Evolutionary conservation across 108 stramenopile species (phyloP).

Genomic region (Nannochloropsis gaditana): DNA sequence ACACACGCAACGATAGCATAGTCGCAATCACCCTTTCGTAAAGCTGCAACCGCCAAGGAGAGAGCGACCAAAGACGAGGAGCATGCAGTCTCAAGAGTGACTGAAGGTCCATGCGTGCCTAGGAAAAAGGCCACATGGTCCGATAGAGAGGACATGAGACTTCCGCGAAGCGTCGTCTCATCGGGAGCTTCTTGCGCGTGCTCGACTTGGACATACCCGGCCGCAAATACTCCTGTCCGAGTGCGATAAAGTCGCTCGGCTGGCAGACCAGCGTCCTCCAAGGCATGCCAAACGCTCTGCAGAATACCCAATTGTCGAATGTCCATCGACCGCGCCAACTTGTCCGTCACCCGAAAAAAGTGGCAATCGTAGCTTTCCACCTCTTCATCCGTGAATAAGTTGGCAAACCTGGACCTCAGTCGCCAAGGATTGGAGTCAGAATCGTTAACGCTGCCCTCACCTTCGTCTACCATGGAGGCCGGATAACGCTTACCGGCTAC

Average conservation of each 20-base stretch:
- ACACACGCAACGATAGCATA: neutral
- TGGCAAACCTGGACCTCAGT: neutral
- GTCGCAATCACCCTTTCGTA: conserved; percentile 19
- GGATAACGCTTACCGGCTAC: neutral
- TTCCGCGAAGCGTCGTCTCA: neutral
- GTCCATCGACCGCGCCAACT: neutral
- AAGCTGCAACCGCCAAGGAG: neutral
- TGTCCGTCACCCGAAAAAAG: conserved; percentile 10
- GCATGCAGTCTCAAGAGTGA: conserved; percentile 22
- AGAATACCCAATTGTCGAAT: neutral
- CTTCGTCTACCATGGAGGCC: neutral
- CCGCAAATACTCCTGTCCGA: neutral
- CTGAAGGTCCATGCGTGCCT: neutral
- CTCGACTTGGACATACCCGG: neutral
- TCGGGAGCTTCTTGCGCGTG: neutral
- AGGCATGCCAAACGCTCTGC: neutral
- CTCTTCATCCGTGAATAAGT: conserved; percentile 1
- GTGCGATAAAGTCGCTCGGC: neutral
- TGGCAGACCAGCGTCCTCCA: conserved; percentile 15
- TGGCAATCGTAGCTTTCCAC: conserved; percentile 20
- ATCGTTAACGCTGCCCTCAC: neutral
- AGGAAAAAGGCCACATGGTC: conserved; percentile 1
- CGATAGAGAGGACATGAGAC: conserved; percentile 10
- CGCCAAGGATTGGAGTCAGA: neutral
- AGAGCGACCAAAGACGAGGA: conserved; percentile 23